Base-by-base conservation (phyloP, 2,329 filamentous ascomycete genomes). In the Diaporthe citriasiana region DNA sequence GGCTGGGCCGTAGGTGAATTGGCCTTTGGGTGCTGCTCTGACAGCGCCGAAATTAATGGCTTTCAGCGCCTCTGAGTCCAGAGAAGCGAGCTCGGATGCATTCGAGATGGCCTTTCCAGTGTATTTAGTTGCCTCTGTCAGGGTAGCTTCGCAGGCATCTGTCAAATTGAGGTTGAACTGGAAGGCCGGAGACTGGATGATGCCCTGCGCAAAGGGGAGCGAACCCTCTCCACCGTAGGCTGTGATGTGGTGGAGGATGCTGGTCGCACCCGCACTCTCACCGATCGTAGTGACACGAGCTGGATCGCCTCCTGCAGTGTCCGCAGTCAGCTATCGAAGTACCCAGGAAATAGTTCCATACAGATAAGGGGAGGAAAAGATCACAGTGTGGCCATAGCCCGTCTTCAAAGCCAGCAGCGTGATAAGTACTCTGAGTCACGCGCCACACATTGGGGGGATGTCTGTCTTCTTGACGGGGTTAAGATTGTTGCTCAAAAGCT, bases 201-300 rank as follows among this genome's bases (percentile, higher is more conserved):
- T 80, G 57, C 79, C 81, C 13, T 76, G 77, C 7, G 71, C 70
- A 78, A 88, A 89, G 1, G 86, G 78, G 1, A 87, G 86, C 59
- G 86, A 81, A 22, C 82, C 78, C 7, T 78, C 80, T 2, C 87
- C 87, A 1, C 84, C 83, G 33, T 85, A 79, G 0, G 83, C 83
- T n/a, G 85, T 83, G 12, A 89, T 79, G 69, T 89, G 87, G 71
- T 89, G 86, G 65, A 88, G 76, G 68, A 89, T 85, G 6, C 85
- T 87, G 0, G 85, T 84, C 1, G 85, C 88, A 27, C 85, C 85
- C 8, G 85, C 84, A 12, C 83, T 86, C 73, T 86, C 82, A 1
- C 85, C 86, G 79, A 82, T 84, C n/a, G 83, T 82, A 2, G 82
- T 85, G 35, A 87, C 83, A n/a, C 81, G 76, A 5, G 76, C 79